Evolutionary conservation across 2,329 filamentous ascomycete species (phyloP).

Genomic region (Sporothrix euskadiensis): DNA sequence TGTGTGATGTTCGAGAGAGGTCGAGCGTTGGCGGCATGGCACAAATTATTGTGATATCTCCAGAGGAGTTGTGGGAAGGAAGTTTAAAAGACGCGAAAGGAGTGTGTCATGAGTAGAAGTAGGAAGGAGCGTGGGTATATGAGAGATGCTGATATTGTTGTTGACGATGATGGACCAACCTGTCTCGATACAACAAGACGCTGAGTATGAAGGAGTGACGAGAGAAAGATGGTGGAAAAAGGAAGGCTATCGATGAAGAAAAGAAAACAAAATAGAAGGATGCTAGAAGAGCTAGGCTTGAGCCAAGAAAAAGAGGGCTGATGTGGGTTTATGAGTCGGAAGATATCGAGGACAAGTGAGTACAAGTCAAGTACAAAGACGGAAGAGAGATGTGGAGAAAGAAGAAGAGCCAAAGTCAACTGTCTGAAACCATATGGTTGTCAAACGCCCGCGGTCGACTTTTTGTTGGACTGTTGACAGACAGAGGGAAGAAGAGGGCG

Average conservation of each 20-base stretch:
- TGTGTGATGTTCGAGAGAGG: slow-evolving; percentile 48
- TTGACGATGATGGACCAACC: slow-evolving; percentile 3
- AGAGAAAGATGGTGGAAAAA: neutral
- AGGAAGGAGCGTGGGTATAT: neutral
- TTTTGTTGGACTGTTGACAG: neutral
- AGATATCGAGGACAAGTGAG: neutral
- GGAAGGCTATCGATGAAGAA: neutral
- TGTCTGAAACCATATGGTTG: neutral
- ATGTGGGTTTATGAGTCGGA: slow-evolving; percentile 6
- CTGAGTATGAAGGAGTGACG: neutral
- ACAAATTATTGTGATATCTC: slow-evolving; percentile 9
- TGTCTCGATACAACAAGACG: neutral
- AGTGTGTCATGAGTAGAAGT: neutral
- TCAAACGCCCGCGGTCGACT: neutral
- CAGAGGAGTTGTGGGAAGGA: neutral
- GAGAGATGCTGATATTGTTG: neutral
- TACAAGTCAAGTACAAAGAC: neutral
- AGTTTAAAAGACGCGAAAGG: neutral
- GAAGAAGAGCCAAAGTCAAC: neutral
- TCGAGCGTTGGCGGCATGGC: slow-evolving; percentile 52
- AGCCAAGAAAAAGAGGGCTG: slow-evolving; percentile 20
- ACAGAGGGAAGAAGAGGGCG: neutral
- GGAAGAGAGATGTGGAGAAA: neutral
- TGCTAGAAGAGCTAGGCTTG: neutral
- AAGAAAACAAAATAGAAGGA: neutral